Evolutionary conservation across 257 asterid genomes (phyloP).

Genomic region (Fraxinus cuspidata): DNA sequence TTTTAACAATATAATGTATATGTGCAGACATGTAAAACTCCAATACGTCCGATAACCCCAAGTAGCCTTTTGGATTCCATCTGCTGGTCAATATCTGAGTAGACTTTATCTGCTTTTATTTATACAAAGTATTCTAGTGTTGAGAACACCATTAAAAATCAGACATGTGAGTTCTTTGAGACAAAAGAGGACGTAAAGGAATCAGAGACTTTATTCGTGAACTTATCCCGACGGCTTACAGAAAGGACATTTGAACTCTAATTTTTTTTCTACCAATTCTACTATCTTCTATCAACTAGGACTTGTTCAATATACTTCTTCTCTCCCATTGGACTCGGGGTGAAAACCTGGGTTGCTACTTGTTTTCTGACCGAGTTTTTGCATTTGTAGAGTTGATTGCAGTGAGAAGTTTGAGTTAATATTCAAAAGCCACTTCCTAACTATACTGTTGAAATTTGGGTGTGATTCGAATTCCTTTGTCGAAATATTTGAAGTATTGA

Average conservation of each 20-base stretch:
- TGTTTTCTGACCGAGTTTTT: conserved; percentile 14
- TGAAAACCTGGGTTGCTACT: not conserved
- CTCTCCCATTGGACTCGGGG: not conserved
- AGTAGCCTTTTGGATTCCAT: conserved; percentile 79
- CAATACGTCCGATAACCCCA: conserved; percentile 80
- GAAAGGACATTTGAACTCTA: conserved; percentile 58
- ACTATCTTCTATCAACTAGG: not conserved
- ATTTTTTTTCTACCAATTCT: not conserved
- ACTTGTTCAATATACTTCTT: not conserved
- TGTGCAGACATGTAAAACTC: conserved; percentile 78
- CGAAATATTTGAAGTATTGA: too few relatives aligned
- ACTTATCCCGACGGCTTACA: conserved; percentile 74
- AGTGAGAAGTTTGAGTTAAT: conserved; percentile 90
- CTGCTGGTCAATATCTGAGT: conserved; percentile 92
- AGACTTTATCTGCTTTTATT: conserved; percentile 72
- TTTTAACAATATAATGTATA: not conserved
- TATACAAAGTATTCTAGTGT: conserved; percentile 64
- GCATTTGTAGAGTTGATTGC: conserved; percentile 34
- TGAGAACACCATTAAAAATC: conserved; percentile 53
- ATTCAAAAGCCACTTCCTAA: too few relatives aligned
- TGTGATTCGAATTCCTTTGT: too few relatives aligned
- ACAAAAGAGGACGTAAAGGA: conserved; percentile 69
- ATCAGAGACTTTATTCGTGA: conserved; percentile 69
- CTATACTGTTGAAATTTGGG: too few relatives aligned
- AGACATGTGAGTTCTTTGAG: conserved; percentile 49